A percentile compares a stretch with the other conserved stretches of the same genome.
phyloP scores from a whole-genome alignment of 2,329 filamentous ascomycete species.

The Aurifilum marmelostoma region DNA sequence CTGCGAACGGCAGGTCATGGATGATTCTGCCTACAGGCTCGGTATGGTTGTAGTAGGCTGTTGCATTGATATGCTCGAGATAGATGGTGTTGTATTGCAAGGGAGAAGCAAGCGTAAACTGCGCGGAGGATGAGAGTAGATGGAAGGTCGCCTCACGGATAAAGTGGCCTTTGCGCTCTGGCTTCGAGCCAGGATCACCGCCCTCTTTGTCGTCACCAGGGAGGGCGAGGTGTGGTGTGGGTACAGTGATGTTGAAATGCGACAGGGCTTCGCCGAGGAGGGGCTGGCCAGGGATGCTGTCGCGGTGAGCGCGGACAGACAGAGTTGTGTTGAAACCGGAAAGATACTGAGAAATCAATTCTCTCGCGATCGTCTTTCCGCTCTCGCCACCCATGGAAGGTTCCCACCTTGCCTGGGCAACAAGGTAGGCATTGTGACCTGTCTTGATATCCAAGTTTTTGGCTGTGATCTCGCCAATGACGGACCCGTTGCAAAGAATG shows the following conservation, averaged over 20 bases:
- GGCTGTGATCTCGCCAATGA: slow-evolving; percentile 75
- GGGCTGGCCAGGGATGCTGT: slow-evolving; percentile 75
- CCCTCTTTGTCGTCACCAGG: slow-evolving; percentile 50
- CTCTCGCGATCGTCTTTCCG: slow-evolving; percentile 65
- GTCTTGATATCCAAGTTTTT: slow-evolving; percentile 64
- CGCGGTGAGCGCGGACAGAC: slow-evolving; percentile 70
- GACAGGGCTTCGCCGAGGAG: slow-evolving; percentile 73
- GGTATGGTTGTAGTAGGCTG: slow-evolving; percentile 81
- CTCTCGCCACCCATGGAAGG: slow-evolving; percentile 67
- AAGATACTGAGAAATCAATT: slow-evolving; percentile 82
- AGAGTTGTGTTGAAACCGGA: slow-evolving; percentile 86
- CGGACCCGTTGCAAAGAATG: slow-evolving; percentile 71
- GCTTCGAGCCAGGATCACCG: slow-evolving; percentile 37
- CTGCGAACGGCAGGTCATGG: slow-evolving; percentile 73
- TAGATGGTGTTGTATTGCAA: slow-evolving; percentile 72
- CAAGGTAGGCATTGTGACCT: slow-evolving; percentile 73
- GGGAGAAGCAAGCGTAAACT: slow-evolving; percentile 82
- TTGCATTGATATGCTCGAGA: slow-evolving; percentile 80
- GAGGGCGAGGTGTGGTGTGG: slow-evolving; percentile 67
- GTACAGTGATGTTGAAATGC: slow-evolving; percentile 69
- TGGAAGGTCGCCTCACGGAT: slow-evolving; percentile 87
- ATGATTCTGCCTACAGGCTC: slow-evolving; percentile 77
- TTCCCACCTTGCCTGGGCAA: slow-evolving; percentile 74
- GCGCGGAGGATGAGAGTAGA: slow-evolving; percentile 81
- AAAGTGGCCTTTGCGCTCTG: slow-evolving; percentile 59